Conservation (phyloP, 2,329 filamentous ascomycete genomes). For the Ascosphaera pollenicola region DNA sequence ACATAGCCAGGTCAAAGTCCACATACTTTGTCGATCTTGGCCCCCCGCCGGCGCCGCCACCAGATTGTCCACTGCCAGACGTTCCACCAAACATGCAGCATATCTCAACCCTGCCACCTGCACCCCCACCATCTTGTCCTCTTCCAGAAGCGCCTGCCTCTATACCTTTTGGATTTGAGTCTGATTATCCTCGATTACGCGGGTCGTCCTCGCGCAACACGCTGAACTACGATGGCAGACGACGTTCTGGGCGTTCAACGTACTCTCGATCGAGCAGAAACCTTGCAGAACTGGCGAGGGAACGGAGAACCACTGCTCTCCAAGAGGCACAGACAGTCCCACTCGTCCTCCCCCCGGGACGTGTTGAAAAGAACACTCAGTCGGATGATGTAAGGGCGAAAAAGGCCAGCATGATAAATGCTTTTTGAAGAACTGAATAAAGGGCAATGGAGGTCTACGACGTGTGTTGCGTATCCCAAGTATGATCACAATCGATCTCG, state of each 20-base stretch:
- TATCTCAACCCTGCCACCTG: constrained; percentile 1
- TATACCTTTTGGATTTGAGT: background rate
- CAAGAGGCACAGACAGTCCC: background rate
- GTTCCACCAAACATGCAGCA: constrained; percentile 5
- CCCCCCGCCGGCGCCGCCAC: constrained; percentile 10
- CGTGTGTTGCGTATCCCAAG: too few species aligned
- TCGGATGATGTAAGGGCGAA: constrained; percentile 1
- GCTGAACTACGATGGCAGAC: background rate
- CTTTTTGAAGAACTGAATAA: constrained; percentile 1
- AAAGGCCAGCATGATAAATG: constrained; percentile 3
- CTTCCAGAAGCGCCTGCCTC: background rate
- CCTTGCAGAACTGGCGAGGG: background rate
- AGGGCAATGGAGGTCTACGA: too few species aligned
- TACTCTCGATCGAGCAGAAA: background rate
- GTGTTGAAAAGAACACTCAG: background rate
- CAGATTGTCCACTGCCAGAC: constrained; percentile 10
- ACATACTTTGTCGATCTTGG: constrained; percentile 2
- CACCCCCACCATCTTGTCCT: background rate
- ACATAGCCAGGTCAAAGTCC: constrained; percentile 1
- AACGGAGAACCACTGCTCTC: background rate
- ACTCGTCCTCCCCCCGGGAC: background rate
- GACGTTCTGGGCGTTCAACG: background rate
- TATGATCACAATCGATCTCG: too few species aligned
- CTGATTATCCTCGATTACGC: background rate
- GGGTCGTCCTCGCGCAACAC: background rate